Percentiles rank a stretch among this genome's conserved stretches.
These are phyloP conservation scores for Leptographium lundbergii DNA, from an alignment of 2,329 filamentous ascomycete genomes.

Conservation along the genomic window DNA sequence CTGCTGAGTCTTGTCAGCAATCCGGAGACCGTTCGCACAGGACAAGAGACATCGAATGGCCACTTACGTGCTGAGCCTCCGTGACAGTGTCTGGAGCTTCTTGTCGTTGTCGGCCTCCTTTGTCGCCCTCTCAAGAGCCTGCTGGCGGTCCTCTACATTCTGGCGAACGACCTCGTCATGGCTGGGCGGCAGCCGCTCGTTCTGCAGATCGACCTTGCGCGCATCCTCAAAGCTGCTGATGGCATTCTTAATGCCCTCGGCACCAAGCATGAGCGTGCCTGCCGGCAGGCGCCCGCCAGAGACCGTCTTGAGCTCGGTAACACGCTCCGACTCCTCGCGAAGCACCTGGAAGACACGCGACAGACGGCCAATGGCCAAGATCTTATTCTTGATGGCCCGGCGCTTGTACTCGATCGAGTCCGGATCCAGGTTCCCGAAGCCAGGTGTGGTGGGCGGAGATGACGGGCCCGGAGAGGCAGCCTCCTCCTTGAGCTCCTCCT, in stretches of 20 bases:
- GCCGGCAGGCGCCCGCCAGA: slow-evolving; percentile 84
- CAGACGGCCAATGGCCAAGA: slow-evolving; percentile 88
- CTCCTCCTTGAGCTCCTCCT: slow-evolving; percentile 91
- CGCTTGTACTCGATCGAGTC: slow-evolving; percentile 90
- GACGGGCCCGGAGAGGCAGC: slow-evolving; percentile 58
- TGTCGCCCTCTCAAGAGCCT: slow-evolving; percentile 74
- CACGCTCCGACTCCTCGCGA: slow-evolving; percentile 90
- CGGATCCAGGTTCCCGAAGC: slow-evolving; percentile 38
- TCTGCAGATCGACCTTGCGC: slow-evolving; percentile 90
- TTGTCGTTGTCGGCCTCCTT: slow-evolving; percentile 87
- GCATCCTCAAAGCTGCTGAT: slow-evolving; percentile 96
- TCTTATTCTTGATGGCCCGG: slow-evolving; percentile 98
- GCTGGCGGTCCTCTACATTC: slow-evolving; percentile 66
- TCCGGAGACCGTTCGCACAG: background rate
- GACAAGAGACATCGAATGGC: background rate
- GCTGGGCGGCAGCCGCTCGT: slow-evolving; percentile 83
- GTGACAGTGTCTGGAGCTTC: slow-evolving; percentile 72
- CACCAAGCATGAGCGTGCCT: slow-evolving; percentile 93
- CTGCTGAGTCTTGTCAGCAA: background rate
- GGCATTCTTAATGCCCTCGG: slow-evolving; percentile 96
- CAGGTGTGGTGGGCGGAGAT: slow-evolving; percentile 54
- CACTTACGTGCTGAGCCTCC: slow-evolving; percentile 90
- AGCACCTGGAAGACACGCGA: slow-evolving; percentile 97
- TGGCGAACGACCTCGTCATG: slow-evolving; percentile 83
- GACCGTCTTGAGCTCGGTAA: slow-evolving; percentile 95